Evolutionary conservation across 2,329 filamentous ascomycete species (phyloP), one percentile per base, ranked within the genome.

Genomic region (Sordariomycetes sp.): DNA sequence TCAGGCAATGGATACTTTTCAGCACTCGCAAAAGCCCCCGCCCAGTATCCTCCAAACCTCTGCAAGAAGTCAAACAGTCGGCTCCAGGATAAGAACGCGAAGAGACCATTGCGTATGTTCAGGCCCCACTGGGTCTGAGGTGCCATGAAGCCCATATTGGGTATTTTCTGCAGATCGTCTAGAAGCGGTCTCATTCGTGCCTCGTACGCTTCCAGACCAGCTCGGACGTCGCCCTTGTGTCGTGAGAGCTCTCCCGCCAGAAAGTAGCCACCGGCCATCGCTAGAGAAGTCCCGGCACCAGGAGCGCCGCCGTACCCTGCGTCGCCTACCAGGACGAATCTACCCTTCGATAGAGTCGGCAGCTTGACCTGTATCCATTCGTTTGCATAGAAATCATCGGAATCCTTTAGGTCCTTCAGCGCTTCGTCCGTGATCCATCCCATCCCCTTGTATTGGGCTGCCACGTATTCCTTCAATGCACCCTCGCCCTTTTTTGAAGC

Each of bases 301-400:
- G 62, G 42, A 5, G 60, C 59, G 3, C 53, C 59, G 1, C 64
- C 65, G 25, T 61, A 64, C 1, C 54, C 68, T 5, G 71, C 66
- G 34, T 76, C 70, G 0, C 69, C 71, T 2, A 72, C 42, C 2
- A 71, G 48, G 1, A 57, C 58, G n/a, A 71, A 59, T 1, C 64
- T 63, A 0, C 63, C 60, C 0, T 52, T 52, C 4, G 51, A 63
- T 33, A 57, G 43, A 8, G 28, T 30, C 2, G 58, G 46, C 34
- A 67, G 38, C 27, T 61, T 61, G 20, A 77, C 61, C 21, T 65
- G 56, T 0, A 54, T 59, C 29, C 69, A 46, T 4, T 57, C 49
- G 34, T 62, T 54, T 31, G 57, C 55, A 42, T 72, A 71, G 35
- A 71, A 70, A 42, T 72, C 61, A 3, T 55, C 45, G 0, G 57